phyloP scores from a whole-genome alignment of 2,329 filamentous ascomycete genomes.

The Phaeoacremonium minimum region DNA sequence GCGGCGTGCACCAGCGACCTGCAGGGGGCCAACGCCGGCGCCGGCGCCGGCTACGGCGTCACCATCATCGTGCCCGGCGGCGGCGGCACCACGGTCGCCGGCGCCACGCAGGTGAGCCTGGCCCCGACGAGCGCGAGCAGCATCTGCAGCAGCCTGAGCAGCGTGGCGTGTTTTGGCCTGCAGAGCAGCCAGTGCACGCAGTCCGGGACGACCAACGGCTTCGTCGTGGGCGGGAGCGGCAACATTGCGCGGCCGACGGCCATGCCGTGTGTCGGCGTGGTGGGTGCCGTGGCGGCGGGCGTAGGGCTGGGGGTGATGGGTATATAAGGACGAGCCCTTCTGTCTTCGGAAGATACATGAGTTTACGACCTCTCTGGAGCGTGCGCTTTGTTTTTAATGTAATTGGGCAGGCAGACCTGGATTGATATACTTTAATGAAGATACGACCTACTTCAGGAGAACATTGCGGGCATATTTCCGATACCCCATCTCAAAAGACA shows the following conservation, averaged over 20 bases:
- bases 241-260: conserved; percentile 19
- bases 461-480: no score
- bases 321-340: conserved; percentile 2
- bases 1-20: conserved; percentile 47
- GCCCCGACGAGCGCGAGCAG: conserved; percentile 42
- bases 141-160: conserved; percentile 52
- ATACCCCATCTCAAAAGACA: no score
- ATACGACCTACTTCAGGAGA: no score
- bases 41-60: conserved; percentile 43
- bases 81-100: conserved; percentile 47
- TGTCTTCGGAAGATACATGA: no score
- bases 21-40: conserved; percentile 26
- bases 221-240: conserved; percentile 17
- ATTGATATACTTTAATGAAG: no score
- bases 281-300: conserved; percentile 17
- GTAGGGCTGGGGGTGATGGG: conserved; percentile 10
- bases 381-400: no score
- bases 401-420: no score
- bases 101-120: conserved; percentile 28
- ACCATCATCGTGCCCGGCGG: conserved; percentile 52
- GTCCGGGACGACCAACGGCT: conserved; percentile 14
- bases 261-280: conserved; percentile 13
- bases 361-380: no score
- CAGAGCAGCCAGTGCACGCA: conserved; percentile 33
- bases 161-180: conserved; percentile 43